Percentiles rank a stretch among this genome's conserved stretches.
Evolutionary conservation across 2,329 filamentous ascomycete species (phyloP).

Genomic region (Fusarium sp.): DNA sequence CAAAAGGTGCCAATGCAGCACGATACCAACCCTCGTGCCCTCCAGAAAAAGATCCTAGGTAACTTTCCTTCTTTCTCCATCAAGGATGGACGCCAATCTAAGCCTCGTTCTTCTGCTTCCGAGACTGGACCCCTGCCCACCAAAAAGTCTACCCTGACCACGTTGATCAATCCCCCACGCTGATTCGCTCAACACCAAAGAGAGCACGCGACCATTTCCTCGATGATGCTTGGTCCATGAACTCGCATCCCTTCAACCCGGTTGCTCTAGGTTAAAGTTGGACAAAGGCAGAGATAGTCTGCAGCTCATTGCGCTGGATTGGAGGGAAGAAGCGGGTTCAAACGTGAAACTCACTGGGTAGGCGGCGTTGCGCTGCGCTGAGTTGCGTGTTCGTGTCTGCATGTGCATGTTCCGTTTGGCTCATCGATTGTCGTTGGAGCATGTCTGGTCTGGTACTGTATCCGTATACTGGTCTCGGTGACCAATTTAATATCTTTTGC

Average conservation of each 20-base stretch:
- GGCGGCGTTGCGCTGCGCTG: constrained; percentile 23
- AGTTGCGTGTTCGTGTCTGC: constrained; percentile 27
- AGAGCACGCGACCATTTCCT: constrained; percentile 58
- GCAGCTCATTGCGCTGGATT: constrained; percentile 35
- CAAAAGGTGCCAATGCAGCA: constrained; percentile 18
- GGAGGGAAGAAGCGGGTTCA: constrained; percentile 41
- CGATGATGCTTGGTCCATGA: constrained; percentile 57
- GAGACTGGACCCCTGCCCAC: constrained; percentile 38
- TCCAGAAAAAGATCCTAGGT: constrained; percentile 1
- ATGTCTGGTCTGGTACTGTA: constrained; percentile 1
- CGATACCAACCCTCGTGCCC: constrained; percentile 23
- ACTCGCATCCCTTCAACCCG: constrained; percentile 36
- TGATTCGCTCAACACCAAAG: constrained; percentile 49
- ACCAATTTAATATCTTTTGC: constrained; percentile 30
- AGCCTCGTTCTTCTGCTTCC: constrained; percentile 36
- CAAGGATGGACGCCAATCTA: constrained; percentile 31
- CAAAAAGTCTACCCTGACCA: constrained; percentile 46
- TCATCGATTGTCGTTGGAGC: constrained; percentile 10
- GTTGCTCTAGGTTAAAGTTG: constrained; percentile 32
- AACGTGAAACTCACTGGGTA: constrained; percentile 33
- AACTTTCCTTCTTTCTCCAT: constrained; percentile 22
- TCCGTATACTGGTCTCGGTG: constrained; percentile 5
- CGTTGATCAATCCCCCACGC: constrained; percentile 48
- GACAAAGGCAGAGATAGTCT: constrained; percentile 20
- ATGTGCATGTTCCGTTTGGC: constrained; percentile 17